Conservation (phyloP, 352 stramenopile species). For the Aphanomyces euteiches region DNA sequence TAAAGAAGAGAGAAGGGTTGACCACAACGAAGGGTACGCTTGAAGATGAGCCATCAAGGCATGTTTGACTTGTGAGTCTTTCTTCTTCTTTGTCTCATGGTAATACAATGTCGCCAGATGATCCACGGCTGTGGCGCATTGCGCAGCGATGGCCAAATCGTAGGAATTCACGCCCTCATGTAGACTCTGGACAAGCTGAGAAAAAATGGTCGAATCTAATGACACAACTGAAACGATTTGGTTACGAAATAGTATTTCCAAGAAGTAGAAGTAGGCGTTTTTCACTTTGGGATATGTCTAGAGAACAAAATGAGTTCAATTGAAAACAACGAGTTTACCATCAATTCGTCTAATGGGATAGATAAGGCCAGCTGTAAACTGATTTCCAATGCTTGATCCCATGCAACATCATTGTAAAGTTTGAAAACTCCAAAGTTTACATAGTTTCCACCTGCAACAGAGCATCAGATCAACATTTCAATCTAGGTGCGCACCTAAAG, state of each 20-base stretch:
- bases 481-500: constrained; percentile 38
- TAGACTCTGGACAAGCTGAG: constrained; percentile 93
- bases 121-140: constrained; percentile 95
- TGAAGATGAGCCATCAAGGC: constrained; percentile 89
- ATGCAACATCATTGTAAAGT: constrained; percentile 95
- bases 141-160: constrained; percentile 90
- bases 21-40: constrained; percentile 91
- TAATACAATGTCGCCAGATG: constrained; percentile 91
- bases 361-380: constrained; percentile 92
- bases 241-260: constrained; percentile 98
- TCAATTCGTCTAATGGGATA: constrained; percentile 95
- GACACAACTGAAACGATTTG: constrained; percentile 93
- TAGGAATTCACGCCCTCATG: constrained; percentile 85
- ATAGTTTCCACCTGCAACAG: constrained; percentile 88
- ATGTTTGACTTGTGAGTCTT: constrained; percentile 92
- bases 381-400: constrained; percentile 94
- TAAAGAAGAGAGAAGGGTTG: constrained; percentile 80
- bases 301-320: background rate
- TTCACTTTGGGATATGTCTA: constrained; percentile 95
- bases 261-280: constrained; percentile 97
- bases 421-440: constrained; percentile 99
- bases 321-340: constrained; percentile 41
- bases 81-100: constrained; percentile 95
- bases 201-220: constrained; percentile 92
- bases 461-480: background rate